Evolutionary conservation across 2,329 filamentous ascomycete genomes (phyloP).

Genomic region (Arthrobotrys iridis): DNA sequence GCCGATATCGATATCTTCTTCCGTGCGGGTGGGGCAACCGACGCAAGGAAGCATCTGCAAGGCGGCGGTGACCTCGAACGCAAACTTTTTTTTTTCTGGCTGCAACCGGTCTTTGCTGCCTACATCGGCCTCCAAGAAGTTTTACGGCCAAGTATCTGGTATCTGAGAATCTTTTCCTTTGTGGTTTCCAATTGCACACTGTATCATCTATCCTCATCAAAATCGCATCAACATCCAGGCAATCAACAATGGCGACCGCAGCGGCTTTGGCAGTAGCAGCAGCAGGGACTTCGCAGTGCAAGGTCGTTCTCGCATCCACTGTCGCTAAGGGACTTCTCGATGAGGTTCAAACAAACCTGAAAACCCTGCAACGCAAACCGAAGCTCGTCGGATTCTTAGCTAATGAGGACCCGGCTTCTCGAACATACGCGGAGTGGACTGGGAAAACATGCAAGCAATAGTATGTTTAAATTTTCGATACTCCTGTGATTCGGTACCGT

Average conservation of each 20-base stretch:
- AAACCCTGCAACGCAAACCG: constrained; percentile 66
- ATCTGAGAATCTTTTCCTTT: background rate
- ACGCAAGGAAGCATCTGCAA: constrained; percentile 16
- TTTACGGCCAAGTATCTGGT: constrained; percentile 4
- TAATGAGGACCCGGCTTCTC: constrained; percentile 87
- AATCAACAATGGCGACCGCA: constrained; percentile 14
- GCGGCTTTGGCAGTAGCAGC: constrained; percentile 32
- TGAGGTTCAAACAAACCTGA: constrained; percentile 71
- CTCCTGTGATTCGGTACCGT: constrained; percentile 17
- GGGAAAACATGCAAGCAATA: constrained; percentile 96
- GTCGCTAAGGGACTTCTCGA: constrained; percentile 84
- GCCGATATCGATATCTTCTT: constrained; percentile 12
- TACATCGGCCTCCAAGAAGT: constrained; percentile 25
- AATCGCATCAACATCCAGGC: background rate
- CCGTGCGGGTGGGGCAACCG: constrained; percentile 9
- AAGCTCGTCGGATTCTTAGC: constrained; percentile 90
- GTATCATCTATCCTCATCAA: background rate
- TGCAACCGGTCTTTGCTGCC: constrained; percentile 25
- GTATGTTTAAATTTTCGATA: constrained; percentile 68
- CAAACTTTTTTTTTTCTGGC: constrained; percentile 29
- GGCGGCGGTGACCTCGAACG: constrained; percentile 12
- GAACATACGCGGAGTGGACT: constrained; percentile 96
- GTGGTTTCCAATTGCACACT: background rate
- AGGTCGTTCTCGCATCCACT: constrained; percentile 87
- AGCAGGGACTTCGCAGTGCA: constrained; percentile 73